A percentile compares a stretch with the other conserved stretches of the same genome.
phyloP scores from a whole-genome alignment of 2,329 filamentous ascomycete species.

The Byssoonygena ceratinophila region DNA sequence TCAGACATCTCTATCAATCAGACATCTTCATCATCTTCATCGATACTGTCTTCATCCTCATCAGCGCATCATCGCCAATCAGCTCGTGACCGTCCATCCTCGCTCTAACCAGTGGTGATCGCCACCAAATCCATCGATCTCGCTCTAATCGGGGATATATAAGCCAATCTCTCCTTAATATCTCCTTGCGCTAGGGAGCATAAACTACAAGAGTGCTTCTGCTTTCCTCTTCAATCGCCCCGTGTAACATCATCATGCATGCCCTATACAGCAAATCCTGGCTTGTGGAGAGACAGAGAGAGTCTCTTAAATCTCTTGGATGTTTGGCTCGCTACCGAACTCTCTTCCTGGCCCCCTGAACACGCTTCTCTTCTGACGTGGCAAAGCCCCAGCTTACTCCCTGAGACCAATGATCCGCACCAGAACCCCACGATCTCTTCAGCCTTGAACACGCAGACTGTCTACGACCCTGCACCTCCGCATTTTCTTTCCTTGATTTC shows the following conservation, averaged over 20 bases:
- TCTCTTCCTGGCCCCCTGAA: slow-evolving; percentile 5
- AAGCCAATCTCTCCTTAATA: neutral
- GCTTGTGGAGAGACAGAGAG: slow-evolving; percentile 1
- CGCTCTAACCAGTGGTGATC: neutral
- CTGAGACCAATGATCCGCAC: slow-evolving; percentile 5
- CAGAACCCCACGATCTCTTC: slow-evolving; percentile 1
- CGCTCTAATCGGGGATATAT: neutral
- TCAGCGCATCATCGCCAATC: slow-evolving; percentile 5
- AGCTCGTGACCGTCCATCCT: neutral
- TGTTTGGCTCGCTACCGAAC: slow-evolving; percentile 3
- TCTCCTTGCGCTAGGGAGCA: neutral
- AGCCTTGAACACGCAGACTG: slow-evolving; percentile 4
- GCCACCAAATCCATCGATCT: neutral
- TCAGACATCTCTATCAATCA: no score
- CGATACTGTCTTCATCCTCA: no score
- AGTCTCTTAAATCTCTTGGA: neutral
- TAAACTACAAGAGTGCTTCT: no score
- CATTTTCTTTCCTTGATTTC: slow-evolving; percentile 4
- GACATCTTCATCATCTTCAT: no score
- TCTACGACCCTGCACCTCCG: neutral
- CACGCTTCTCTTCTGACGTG: slow-evolving; percentile 7
- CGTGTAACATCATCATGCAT: neutral
- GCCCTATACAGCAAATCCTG: neutral
- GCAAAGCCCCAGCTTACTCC: neutral
- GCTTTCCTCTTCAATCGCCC: neutral